Conservation (phyloP, 2,329 filamentous ascomycete genomes). For the Ophiostoma montium region DNA sequence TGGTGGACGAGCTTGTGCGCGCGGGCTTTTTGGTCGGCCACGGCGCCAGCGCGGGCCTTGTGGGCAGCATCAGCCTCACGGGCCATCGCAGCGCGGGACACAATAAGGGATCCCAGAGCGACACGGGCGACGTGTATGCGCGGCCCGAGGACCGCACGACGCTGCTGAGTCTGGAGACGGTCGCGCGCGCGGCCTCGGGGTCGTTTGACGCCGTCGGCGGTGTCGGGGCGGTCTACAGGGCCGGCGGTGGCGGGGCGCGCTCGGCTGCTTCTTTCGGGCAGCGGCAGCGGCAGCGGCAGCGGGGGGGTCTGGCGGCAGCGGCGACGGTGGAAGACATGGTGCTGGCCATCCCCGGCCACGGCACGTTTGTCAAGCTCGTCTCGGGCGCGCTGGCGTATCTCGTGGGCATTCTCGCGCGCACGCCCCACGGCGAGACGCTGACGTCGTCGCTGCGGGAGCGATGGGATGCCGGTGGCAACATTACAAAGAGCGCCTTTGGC, state of each 20-base stretch:
- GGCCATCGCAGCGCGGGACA: constrained; percentile 1
- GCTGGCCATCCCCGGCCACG: constrained; percentile 53
- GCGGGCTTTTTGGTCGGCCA: constrained; percentile 52
- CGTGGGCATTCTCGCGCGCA: constrained; percentile 41
- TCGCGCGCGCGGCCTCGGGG: constrained; percentile 53
- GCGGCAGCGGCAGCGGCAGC: too few relatives aligned
- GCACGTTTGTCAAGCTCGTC: constrained; percentile 52
- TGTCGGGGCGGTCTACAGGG: constrained; percentile 46
- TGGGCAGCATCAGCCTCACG: constrained; percentile 16
- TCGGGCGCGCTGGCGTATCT: constrained; percentile 48
- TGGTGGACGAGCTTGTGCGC: constrained; percentile 45
- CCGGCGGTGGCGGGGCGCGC: constrained; percentile 37
- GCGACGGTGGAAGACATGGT: constrained; percentile 25
- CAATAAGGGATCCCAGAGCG: constrained; percentile 11
- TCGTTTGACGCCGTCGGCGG: constrained; percentile 57
- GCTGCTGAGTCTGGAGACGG: constrained; percentile 45
- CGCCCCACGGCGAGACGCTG: constrained; percentile 48
- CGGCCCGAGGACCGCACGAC: constrained; percentile 40
- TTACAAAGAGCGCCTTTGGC: constrained; percentile 20
- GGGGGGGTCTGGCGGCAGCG: not conserved
- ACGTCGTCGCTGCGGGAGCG: constrained; percentile 48
- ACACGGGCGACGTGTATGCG: constrained; percentile 24
- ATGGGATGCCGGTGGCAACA: constrained; percentile 48
- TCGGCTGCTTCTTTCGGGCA: constrained; percentile 15
- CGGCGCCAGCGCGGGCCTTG: constrained; percentile 15